These are phyloP conservation scores for Asclepias syriaca DNA, from an alignment of 257 asterid genomes.

Conservation along the genomic window DNA sequence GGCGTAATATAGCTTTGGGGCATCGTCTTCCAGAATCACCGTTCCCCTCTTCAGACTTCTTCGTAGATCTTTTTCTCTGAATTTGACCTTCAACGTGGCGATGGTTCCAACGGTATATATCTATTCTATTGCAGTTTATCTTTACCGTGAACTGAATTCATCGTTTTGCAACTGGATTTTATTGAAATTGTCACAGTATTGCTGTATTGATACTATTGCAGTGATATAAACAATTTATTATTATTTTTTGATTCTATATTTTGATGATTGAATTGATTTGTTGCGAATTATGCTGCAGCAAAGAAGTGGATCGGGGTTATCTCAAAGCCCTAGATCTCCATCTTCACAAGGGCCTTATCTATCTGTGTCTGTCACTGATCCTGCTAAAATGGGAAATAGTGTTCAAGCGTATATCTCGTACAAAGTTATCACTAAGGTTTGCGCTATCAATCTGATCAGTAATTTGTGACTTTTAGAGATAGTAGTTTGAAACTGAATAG, in stretches of 20 bases:
- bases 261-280: background rate
- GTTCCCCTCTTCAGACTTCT: background rate
- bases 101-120: constrained; percentile 42
- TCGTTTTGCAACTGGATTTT: background rate
- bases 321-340: constrained; percentile 90
- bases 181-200: background rate
- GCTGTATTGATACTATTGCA: background rate
- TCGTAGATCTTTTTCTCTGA: background rate
- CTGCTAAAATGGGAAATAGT: constrained; percentile 98
- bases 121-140: constrained; percentile 5
- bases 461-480: background rate
- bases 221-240: background rate
- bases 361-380: constrained; percentile 84
- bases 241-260: background rate
- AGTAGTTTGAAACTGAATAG: background rate
- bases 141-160: background rate
- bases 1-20: constrained; percentile 10
- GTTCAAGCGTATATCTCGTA: constrained; percentile 98
- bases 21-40: background rate
- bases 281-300: constrained; percentile 38
- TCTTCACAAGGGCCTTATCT: constrained; percentile 61
- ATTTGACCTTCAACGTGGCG: constrained; percentile 6
- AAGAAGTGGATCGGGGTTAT: constrained; percentile 63
- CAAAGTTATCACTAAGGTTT: constrained; percentile 91
- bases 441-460: background rate